These are phyloP conservation scores for Plasmodiophora brassicae DNA, from an alignment of 208 protist genomes.

Conservation along the genomic window DNA sequence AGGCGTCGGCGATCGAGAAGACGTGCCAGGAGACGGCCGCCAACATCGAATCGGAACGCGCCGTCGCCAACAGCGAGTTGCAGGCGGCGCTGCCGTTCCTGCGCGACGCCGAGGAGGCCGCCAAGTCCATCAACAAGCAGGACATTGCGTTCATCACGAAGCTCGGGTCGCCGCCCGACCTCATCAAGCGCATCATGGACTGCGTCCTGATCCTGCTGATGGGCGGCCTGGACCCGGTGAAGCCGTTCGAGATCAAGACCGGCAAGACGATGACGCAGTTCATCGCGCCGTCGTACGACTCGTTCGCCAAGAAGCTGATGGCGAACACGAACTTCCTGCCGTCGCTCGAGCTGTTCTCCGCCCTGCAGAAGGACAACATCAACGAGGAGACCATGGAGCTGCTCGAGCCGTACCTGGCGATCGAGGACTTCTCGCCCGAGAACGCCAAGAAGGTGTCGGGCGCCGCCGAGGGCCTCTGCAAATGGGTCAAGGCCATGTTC, in stretches of 20 bases:
- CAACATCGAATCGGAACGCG: slow-evolving; percentile 44
- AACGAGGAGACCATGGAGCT: slow-evolving; percentile 97
- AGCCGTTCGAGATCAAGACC: slow-evolving; percentile 23
- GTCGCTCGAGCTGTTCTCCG: not conserved
- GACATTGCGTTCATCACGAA: slow-evolving; percentile 74
- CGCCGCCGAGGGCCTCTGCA: slow-evolving; percentile 75
- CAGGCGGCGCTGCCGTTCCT: slow-evolving; percentile 48
- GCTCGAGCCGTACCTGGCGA: slow-evolving; percentile 88
- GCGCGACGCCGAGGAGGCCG: slow-evolving; percentile 51
- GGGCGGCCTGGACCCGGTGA: not conserved
- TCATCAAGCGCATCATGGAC: slow-evolving; percentile 95
- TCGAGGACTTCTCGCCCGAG: slow-evolving; percentile 86
- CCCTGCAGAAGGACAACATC: slow-evolving; percentile 75
- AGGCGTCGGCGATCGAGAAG: slow-evolving; percentile 67
- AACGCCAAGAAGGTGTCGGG: slow-evolving; percentile 69
- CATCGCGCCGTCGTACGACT: slow-evolving; percentile 38
- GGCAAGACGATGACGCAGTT: not conserved
- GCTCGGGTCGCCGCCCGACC: slow-evolving; percentile 81
- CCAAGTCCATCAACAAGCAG: slow-evolving; percentile 49
- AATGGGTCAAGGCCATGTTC: slow-evolving; percentile 90
- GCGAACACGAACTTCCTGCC: slow-evolving; percentile 32
- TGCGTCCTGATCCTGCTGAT: slow-evolving; percentile 80
- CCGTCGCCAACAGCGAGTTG: slow-evolving; percentile 50
- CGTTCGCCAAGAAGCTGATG: slow-evolving; percentile 33
- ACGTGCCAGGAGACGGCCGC: slow-evolving; percentile 41